These are phyloP conservation scores for Martiniozyma asiatica DNA, from an alignment of 1,139 yeast genomes.

Conservation along the genomic window DNA sequence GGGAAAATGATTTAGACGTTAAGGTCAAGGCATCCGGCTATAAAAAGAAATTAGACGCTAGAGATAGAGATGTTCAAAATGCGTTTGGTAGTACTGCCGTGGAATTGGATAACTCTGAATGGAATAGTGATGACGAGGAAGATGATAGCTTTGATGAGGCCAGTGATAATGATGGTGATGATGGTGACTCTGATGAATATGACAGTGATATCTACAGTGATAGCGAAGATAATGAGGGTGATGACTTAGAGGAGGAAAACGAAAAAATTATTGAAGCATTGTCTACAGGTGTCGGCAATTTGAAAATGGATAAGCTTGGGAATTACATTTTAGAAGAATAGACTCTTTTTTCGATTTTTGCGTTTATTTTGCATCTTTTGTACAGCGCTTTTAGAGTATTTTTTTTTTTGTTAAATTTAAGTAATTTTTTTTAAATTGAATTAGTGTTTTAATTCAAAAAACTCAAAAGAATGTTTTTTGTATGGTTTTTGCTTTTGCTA, in stretches of 20 bases:
- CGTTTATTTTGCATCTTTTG: too few relatives aligned
- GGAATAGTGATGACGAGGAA: conserved; percentile 19
- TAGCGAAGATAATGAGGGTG: conserved; percentile 21
- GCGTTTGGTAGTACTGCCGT: conserved; percentile 59
- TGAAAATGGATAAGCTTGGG: conserved; percentile 73
- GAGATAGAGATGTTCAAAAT: conserved; percentile 56
- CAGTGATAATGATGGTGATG: too few relatives aligned
- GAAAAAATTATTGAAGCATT: conserved; percentile 64
- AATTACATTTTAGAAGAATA: conserved; percentile 57
- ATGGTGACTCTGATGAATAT: conserved; percentile 17
- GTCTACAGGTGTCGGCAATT: conserved; percentile 42
- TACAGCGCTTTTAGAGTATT: too few relatives aligned
- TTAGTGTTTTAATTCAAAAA: conserved; percentile 30
- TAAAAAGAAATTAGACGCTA: conserved; percentile 50
- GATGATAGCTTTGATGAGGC: conserved; percentile 21
- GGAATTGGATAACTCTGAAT: conserved; percentile 15
- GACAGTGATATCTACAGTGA: conserved; percentile 21
- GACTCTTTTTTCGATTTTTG: too few relatives aligned
- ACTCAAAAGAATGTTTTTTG: too few relatives aligned
- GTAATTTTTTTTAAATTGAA: neutral
- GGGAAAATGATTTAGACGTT: conserved; percentile 62
- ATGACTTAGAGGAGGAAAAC: conserved; percentile 42
- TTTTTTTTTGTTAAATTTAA: too few relatives aligned
- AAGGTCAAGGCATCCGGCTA: conserved; percentile 89
- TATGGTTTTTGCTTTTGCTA: conserved; percentile 1